These are phyloP conservation scores for Myxozyma neglecta DNA, from an alignment of 805 yeast species.

Conservation along the genomic window DNA sequence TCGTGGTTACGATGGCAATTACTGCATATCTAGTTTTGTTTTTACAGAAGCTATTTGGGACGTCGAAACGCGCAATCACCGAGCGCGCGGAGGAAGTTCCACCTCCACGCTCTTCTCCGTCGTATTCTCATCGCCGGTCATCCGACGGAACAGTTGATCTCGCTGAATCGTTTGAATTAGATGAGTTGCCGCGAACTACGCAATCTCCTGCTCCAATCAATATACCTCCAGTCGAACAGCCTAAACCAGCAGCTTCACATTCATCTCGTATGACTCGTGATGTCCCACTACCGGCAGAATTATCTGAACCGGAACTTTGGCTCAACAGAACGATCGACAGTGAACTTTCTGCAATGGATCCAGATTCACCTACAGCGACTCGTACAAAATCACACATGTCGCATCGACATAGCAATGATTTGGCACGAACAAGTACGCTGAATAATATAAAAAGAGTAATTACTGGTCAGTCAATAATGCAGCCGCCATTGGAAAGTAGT, in stretches of 20 bases:
- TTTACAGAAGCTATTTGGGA: constrained; percentile 43
- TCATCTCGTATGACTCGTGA: neutral
- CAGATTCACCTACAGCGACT: neutral
- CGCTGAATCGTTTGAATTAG: constrained; percentile 14
- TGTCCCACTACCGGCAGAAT: neutral
- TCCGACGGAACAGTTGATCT: neutral
- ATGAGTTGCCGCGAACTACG: neutral
- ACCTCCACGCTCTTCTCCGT: neutral
- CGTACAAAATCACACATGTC: constrained; percentile 1
- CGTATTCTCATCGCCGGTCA: neutral
- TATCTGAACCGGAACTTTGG: constrained; percentile 2
- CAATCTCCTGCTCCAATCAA: neutral
- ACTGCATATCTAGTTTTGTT: constrained; percentile 52
- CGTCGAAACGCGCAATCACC: constrained; percentile 29
- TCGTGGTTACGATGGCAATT: constrained; percentile 51
- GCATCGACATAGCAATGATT: neutral
- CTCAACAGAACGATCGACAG: constrained; percentile 7
- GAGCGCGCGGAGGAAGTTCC: constrained; percentile 35
- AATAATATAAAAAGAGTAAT: constrained; percentile 2
- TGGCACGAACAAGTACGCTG: constrained; percentile 2
- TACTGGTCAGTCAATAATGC: constrained; percentile 1
- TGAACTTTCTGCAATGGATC: constrained; percentile 11
- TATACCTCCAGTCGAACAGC: neutral
- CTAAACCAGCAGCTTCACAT: neutral
- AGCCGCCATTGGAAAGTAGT: constrained; percentile 2